phyloP scores from a whole-genome alignment of 228 moss, liverwort and hornwort species.

The Sphagnum magellanicum region DNA sequence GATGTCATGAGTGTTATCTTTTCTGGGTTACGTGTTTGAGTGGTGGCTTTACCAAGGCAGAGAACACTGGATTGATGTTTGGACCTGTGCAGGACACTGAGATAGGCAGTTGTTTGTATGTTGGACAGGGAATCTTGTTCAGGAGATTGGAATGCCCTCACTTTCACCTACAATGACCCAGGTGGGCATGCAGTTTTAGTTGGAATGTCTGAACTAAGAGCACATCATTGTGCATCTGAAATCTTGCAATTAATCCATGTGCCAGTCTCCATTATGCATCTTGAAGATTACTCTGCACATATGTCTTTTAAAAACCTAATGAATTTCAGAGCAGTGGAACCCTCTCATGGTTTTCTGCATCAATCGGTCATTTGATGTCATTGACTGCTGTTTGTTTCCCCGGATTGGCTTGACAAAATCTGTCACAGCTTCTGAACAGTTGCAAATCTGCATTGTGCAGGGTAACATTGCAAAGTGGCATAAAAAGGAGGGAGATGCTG shows the following conservation, averaged over 20 bases:
- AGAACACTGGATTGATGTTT: neutral
- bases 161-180: slow-evolving; percentile 97
- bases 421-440: neutral
- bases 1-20: no score
- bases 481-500: slow-evolving; percentile 87
- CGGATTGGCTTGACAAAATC: neutral
- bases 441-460: slow-evolving; percentile 11
- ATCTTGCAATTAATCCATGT: neutral
- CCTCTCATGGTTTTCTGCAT: neutral
- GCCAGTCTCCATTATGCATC: neutral
- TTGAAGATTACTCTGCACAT: no score
- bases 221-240: neutral
- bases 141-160: slow-evolving; percentile 98
- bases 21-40: neutral
- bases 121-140: slow-evolving; percentile 46
- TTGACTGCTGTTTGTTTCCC: neutral
- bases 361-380: neutral
- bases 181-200: slow-evolving; percentile 15
- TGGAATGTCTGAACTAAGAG: neutral
- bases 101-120: slow-evolving; percentile 4
- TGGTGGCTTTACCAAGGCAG: neutral
- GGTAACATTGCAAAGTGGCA: slow-evolving; percentile 80
- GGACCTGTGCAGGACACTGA: neutral
- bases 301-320: neutral
- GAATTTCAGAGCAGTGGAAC: neutral